Percentiles rank a stretch among this genome's conserved stretches.
These are phyloP conservation scores for Wickerhamomyces rabaulensis DNA, from an alignment of 805 yeast genomes.

Conservation along the genomic window DNA sequence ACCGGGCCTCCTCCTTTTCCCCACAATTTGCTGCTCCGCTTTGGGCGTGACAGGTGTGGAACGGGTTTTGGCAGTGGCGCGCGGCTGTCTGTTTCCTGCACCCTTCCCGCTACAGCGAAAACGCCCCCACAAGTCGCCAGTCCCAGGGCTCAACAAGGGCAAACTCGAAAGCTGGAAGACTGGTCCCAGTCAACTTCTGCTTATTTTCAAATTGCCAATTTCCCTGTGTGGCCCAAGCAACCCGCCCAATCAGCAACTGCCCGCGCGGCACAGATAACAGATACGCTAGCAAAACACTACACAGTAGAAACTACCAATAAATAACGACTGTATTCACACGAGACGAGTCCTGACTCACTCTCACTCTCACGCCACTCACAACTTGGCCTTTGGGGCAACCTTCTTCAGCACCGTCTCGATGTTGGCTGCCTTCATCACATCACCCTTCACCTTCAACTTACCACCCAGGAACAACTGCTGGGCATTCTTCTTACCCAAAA, in stretches of 20 bases:
- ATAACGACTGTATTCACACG: not conserved
- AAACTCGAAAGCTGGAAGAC: no score
- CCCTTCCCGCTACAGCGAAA: no score
- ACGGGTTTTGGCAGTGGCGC: not conserved
- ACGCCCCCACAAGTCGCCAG: no score
- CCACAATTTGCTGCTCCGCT: not conserved
- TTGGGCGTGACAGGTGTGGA: not conserved
- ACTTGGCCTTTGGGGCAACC: conserved; percentile 41
- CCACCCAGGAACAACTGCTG: conserved; percentile 83
- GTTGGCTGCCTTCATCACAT: conserved; percentile 84
- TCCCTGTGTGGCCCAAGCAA: no score
- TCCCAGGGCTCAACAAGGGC: no score
- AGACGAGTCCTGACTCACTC: no score
- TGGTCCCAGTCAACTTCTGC: no score
- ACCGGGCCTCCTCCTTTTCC: not conserved
- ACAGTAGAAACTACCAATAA: no score
- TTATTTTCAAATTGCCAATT: no score
- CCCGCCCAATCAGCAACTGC: not conserved
- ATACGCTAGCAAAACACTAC: no score
- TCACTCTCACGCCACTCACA: conserved; percentile 22
- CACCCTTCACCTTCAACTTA: conserved; percentile 81
- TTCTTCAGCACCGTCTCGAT: conserved; percentile 64
- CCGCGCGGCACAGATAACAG: not conserved
- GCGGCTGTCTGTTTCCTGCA: not conserved
- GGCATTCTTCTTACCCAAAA: conserved; percentile 75